Evolutionary conservation across 2,329 filamentous ascomycete species (phyloP).

Genomic region (Cytospora chrysosperma): DNA sequence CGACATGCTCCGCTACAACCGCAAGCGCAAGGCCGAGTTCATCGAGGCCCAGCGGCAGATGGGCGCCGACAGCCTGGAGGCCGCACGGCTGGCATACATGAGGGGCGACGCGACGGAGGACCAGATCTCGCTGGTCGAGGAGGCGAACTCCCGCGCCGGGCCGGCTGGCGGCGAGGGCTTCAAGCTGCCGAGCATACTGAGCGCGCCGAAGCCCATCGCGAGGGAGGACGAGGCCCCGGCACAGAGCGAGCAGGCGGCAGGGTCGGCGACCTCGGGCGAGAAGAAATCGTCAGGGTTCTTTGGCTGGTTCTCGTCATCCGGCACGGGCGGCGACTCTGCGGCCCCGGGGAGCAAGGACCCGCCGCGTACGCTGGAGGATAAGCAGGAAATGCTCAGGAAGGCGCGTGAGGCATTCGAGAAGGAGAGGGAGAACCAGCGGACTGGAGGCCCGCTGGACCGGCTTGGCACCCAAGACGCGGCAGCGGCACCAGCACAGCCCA

Average conservation of each 20-base stretch:
- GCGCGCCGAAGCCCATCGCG: constrained; percentile 36
- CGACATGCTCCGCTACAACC: constrained; percentile 63
- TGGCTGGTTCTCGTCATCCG: constrained; percentile 32
- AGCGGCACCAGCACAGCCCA: constrained; percentile 27
- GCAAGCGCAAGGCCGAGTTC: constrained; percentile 59
- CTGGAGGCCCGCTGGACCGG: constrained; percentile 51
- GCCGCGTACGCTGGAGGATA: constrained; percentile 34
- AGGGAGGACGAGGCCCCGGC: constrained; percentile 21
- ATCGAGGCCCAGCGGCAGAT: constrained; percentile 54
- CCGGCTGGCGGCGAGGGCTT: constrained; percentile 36
- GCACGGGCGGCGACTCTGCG: not conserved
- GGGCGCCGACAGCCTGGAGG: constrained; percentile 54
- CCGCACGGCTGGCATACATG: constrained; percentile 60
- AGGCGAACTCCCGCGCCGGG: constrained; percentile 50
- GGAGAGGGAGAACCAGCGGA: constrained; percentile 51
- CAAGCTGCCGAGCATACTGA: constrained; percentile 52
- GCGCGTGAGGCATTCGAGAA: constrained; percentile 46
- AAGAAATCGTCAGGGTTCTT: constrained; percentile 27
- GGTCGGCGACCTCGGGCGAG: constrained; percentile 28
- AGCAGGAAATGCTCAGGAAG: constrained; percentile 37
- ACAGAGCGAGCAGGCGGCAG: constrained; percentile 25
- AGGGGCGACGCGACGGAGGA: constrained; percentile 56
- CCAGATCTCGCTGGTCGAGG: constrained; percentile 57
- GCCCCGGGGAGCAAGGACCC: constrained; percentile 33
- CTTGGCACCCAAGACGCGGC: constrained; percentile 41